phyloP scores from a whole-genome alignment of 164 flowering plant genomes.

The Berberis thunbergii region DNA sequence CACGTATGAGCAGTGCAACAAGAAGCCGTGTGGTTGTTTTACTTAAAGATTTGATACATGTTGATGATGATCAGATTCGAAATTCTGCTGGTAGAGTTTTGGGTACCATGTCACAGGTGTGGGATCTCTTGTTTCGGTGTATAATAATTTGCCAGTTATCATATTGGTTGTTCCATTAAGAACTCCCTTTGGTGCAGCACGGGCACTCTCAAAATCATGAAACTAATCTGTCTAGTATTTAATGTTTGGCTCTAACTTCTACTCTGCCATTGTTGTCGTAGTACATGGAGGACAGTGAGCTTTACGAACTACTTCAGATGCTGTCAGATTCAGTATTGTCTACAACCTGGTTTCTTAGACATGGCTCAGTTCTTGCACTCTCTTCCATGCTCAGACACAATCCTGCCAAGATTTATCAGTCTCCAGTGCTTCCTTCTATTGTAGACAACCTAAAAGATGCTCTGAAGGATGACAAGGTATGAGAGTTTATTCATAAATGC shows the following conservation, averaged over 20 bases:
- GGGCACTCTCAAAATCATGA: not conserved
- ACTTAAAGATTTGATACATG: constrained; percentile 53
- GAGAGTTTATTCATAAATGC: not conserved
- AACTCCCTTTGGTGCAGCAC: no score
- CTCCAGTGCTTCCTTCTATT: constrained; percentile 33
- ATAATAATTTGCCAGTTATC: not conserved
- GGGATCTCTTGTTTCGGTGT: not conserved
- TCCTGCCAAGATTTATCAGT: constrained; percentile 34
- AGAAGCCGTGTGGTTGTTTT: constrained; percentile 44
- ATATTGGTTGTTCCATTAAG: not conserved
- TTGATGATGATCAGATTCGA: constrained; percentile 83
- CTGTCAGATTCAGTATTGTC: constrained; percentile 41
- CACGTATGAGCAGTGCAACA: constrained; percentile 52
- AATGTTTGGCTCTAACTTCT: not conserved
- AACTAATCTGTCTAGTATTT: not conserved
- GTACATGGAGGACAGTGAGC: constrained; percentile 68
- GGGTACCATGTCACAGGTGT: constrained; percentile 81
- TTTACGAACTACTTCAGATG: constrained; percentile 48
- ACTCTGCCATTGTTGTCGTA: constrained; percentile 22
- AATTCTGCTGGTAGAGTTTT: constrained; percentile 62
- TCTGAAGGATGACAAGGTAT: constrained; percentile 91
- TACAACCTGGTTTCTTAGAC: constrained; percentile 63
- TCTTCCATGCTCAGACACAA: constrained; percentile 68
- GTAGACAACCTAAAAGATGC: constrained; percentile 40
- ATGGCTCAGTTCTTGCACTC: constrained; percentile 68